Base-by-base conservation (phyloP, 1,284 basidiomycete species). In the Sanghuangporus baumii region DNA sequence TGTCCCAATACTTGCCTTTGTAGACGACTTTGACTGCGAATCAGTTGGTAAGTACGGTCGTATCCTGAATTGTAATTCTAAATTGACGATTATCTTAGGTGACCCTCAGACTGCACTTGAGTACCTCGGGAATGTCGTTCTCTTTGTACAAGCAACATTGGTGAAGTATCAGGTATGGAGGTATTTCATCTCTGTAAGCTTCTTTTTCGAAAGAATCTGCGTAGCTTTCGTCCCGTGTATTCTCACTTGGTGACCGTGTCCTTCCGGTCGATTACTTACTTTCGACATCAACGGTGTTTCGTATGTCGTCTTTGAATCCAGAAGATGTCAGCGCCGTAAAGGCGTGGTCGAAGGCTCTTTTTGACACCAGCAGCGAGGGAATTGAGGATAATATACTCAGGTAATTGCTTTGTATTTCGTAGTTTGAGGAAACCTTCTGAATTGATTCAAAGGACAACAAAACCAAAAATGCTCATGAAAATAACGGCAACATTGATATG, bases 331-430 rank as follows among this genome's bases (percentile, higher is more conserved):
- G 66, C 12, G 80, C 83, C 6, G 84, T 87, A 66, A 71, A 74
- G 36, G 76, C 78, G 2, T 93, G 90, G 90, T 83, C 80, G 65
- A 91, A 89, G 69, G 85, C 88, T 0, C 75, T 92, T 18, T 93
- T 93, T 71, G 88, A 90, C 69, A 84, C 76, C 56, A 82, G 77
- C 60, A 91, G 85, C 65, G 90, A 92, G 71, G 90, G 90, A 2
- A 92, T 93, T 34, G 90, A 91, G 66, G 90, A 93, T 69, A 84
- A 81, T 8, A 88, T 92, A 61, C 76, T 93, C 18, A 79, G 91
- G 88, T 88, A 46, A 46, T 16, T 1, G 11, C 6, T n/a, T n/a
- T 4, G 6, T n/a, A 51, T 23, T 23, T 26, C 50, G n/a, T 4
- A 18, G 6, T 51, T 51, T 11, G 50, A 7, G 8, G 14, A 16